Conservation (phyloP, 495 filamentous ascomycete species). For the Aspergillus diversus region DNA sequence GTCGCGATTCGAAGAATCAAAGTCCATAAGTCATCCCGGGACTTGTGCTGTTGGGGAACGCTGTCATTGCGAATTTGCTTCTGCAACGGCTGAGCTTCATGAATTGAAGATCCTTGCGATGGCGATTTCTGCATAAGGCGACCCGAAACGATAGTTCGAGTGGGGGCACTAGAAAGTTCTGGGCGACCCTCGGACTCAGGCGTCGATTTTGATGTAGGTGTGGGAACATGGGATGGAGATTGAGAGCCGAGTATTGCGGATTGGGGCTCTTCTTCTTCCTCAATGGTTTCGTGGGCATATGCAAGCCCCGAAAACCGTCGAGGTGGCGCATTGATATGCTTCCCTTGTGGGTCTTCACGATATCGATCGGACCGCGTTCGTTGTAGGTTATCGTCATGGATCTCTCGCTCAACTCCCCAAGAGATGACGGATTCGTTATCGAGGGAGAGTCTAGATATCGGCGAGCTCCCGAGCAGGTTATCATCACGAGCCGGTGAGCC, state of each 20-base stretch:
- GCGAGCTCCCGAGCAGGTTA: slow-evolving; percentile 25
- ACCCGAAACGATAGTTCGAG: slow-evolving; percentile 34
- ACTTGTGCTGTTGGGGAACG: not conserved
- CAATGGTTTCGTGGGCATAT: slow-evolving; percentile 34
- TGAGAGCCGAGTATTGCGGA: slow-evolving; percentile 5
- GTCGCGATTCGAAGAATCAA: slow-evolving; percentile 9
- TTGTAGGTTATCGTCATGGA: slow-evolving; percentile 45
- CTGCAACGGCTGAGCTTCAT: not conserved
- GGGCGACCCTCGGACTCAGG: slow-evolving; percentile 13
- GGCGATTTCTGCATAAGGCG: slow-evolving; percentile 2
- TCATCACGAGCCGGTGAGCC: slow-evolving; percentile 20
- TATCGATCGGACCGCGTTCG: slow-evolving; percentile 38
- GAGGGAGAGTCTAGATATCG: slow-evolving; percentile 31
- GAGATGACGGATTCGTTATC: slow-evolving; percentile 45
- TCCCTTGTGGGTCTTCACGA: slow-evolving; percentile 31
- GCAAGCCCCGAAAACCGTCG: slow-evolving; percentile 46
- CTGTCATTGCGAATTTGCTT: not conserved
- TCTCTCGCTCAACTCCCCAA: slow-evolving; percentile 47
- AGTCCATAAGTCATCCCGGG: not conserved
- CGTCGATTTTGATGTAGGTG: slow-evolving; percentile 1
- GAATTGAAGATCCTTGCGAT: not conserved
- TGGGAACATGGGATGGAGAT: slow-evolving; percentile 8
- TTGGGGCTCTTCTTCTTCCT: slow-evolving; percentile 36
- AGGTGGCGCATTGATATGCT: slow-evolving; percentile 45
- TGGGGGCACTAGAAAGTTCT: slow-evolving; percentile 25